These are phyloP conservation scores for Mariannaea elegans DNA, from an alignment of 2,329 filamentous ascomycete genomes.

Conservation along the genomic window DNA sequence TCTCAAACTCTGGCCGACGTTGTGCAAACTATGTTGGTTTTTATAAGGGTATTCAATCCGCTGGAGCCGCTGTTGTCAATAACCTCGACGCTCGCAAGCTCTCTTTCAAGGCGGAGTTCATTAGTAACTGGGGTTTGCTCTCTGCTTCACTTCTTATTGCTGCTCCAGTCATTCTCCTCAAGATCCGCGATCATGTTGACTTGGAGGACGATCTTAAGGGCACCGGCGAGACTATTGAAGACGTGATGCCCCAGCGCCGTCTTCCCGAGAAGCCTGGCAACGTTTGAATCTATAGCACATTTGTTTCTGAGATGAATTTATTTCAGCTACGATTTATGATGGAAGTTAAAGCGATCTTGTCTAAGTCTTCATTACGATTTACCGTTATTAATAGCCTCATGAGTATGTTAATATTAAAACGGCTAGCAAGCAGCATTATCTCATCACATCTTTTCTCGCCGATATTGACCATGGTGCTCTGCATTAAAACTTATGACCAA, in stretches of 20 bases:
- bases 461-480: no score
- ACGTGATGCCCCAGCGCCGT: constrained; percentile 67
- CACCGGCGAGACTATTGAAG: constrained; percentile 81
- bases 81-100: constrained; percentile 47
- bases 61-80: constrained; percentile 67
- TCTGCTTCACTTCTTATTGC: constrained; percentile 79
- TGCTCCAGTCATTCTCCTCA: constrained; percentile 79
- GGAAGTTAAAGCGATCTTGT: no score
- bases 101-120: constrained; percentile 78
- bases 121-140: constrained; percentile 76
- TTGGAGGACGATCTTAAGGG: constrained; percentile 85
- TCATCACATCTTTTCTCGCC: no score
- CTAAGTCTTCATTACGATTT: no score
- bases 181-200: constrained; percentile 82
- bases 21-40: constrained; percentile 93
- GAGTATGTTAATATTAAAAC: no score
- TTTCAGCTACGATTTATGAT: no score
- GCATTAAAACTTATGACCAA: no score
- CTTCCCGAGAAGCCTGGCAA: no score
- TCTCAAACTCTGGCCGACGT: constrained; percentile 92
- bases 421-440: no score
- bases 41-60: constrained; percentile 84
- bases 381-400: no score
- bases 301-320: no score
- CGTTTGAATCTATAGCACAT: no score